phyloP scores from a whole-genome alignment of 148 eudicot species.

The Bassia scoparia region DNA sequence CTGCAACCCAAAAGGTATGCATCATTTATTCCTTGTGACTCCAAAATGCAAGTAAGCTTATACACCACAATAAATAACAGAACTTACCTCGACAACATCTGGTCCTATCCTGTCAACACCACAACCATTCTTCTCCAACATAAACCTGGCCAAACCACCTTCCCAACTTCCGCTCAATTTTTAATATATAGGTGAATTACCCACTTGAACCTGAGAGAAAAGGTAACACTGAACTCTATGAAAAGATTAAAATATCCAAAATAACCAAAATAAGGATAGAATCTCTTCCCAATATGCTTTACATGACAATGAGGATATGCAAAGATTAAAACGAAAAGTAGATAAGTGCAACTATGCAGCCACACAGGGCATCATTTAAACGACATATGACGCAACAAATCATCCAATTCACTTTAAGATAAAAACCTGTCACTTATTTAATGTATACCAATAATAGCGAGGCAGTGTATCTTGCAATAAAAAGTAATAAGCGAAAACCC shows the following conservation, averaged over 20 bases:
- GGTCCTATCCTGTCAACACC: slow-evolving; percentile 81
- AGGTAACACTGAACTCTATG: not conserved
- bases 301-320: not conserved
- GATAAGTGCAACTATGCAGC: slow-evolving; percentile 1
- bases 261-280: not conserved
- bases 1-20: slow-evolving; percentile 31
- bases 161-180: slow-evolving; percentile 84
- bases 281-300: not conserved
- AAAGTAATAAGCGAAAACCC: not conserved
- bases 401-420: not conserved
- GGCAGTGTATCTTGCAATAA: too few species aligned
- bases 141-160: slow-evolving; percentile 98
- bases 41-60: not conserved
- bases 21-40: not conserved
- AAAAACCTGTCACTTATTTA: too few species aligned
- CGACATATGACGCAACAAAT: not conserved
- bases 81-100: slow-evolving; percentile 84
- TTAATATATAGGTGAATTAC: slow-evolving; percentile 77
- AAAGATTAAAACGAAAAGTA: not conserved
- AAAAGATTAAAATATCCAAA: not conserved
- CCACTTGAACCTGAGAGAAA: slow-evolving; percentile 74
- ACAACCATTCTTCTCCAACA: slow-evolving; percentile 76
- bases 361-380: too few species aligned
- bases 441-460: too few species aligned
- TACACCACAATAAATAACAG: not conserved